Conservation (phyloP, 495 filamentous ascomycete species). For the Tuber umbilicatum region DNA sequence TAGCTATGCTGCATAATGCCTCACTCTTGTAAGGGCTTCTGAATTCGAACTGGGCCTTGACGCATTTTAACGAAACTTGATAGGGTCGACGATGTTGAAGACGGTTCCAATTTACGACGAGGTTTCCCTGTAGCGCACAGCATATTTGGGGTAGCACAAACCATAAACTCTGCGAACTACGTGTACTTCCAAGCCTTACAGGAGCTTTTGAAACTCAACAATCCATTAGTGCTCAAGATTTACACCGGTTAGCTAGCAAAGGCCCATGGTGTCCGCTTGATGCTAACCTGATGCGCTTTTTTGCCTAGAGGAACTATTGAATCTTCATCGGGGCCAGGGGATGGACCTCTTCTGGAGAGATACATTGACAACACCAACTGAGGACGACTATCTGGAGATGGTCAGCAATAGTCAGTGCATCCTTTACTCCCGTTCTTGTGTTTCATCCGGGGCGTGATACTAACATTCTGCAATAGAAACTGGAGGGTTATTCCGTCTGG, state of each 20-base stretch:
- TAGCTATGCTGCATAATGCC: conserved; percentile 90
- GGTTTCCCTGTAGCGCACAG: conserved; percentile 86
- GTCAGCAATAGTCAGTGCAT: conserved; percentile 65
- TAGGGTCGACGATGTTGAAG: conserved; percentile 85
- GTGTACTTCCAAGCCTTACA: conserved; percentile 87
- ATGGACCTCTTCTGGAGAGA: conserved; percentile 99
- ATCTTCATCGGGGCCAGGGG: conserved; percentile 91
- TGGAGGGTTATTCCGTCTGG: conserved; percentile 87
- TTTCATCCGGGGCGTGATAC: conserved; percentile 4
- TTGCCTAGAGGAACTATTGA: conserved; percentile 66
- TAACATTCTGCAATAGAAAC: conserved; percentile 52
- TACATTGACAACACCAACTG: conserved; percentile 82
- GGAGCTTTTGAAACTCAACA: conserved; percentile 69
- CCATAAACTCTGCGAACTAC: conserved; percentile 96
- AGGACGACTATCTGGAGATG: conserved; percentile 98
- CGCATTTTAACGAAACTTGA: conserved; percentile 8
- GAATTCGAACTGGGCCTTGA: background rate
- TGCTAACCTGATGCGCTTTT: background rate
- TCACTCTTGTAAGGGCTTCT: conserved; percentile 60
- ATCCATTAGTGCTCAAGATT: conserved; percentile 63
- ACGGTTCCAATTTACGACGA: conserved; percentile 73
- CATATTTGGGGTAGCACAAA: conserved; percentile 93
- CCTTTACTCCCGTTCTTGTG: background rate
- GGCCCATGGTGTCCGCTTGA: background rate
- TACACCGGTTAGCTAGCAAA: conserved; percentile 49